Base-by-base conservation (phyloP, 2,329 filamentous ascomycete genomes). In the Chrysoporthe puriensis region DNA sequence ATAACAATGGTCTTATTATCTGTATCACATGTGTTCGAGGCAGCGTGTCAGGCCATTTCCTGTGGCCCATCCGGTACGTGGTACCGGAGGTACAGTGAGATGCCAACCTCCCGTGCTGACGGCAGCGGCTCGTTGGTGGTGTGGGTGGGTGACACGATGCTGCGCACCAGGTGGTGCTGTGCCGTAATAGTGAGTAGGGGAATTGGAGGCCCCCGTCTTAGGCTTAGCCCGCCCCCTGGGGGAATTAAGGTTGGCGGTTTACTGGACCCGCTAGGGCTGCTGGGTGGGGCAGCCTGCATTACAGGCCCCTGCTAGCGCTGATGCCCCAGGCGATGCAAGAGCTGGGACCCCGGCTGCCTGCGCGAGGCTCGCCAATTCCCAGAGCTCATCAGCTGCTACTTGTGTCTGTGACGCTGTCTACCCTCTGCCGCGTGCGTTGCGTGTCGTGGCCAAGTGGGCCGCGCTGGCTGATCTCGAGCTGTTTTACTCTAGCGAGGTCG, bases 21-120 rank as follows among this genome's bases (percentile, higher is more conserved):
- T 60, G 57, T 60, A 43, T 43, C 57, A 60, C 42, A 43, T 42
- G n/a, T 60, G 57, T 60, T 60, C n/a, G 57, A 60, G 16, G 21
- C 57, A 42, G 57, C 21, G 57, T 60, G n/a, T 60, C 57, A 60
- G 57, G 40, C 57, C 57, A 11, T 44, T 42, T 8, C n/a, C 13
- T 14, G 40, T 21, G 18, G 57, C 36, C 57, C 40, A 14, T 11
- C 44, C 42, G 18, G 36, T 26, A 36, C 26, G 26, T 26, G 26
- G 26, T 26, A 26, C 26, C 26, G 26, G 26, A 26, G 26, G 26
- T 26, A 26, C 26, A 26, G 26, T 26, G 26, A 26, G 26, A 26
- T 26, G 26, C 26, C 26, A 26, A 26, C 26, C 26, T 26, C 26
- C 26, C 26, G 18, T 36, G 56, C 56, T 36, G 32, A 36, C 36